phyloP scores from a whole-genome alignment of 306 rosid species.

The Trifolium subterraneum region DNA sequence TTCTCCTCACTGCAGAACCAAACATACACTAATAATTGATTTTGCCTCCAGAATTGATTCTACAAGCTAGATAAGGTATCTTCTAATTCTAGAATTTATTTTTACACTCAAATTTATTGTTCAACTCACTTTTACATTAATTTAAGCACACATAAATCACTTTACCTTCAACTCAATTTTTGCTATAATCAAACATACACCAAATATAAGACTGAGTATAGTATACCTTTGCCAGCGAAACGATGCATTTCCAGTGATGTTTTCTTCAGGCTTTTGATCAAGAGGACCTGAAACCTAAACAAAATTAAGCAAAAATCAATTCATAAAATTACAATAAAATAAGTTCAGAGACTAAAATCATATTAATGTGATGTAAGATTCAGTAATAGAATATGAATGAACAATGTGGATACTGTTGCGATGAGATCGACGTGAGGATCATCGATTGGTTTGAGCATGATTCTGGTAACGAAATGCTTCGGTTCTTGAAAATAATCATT shows the following conservation, averaged over 20 bases:
- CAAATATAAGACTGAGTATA: neutral
- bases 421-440: constrained; percentile 95
- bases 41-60: no score
- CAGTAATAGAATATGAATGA: neutral
- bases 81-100: no score
- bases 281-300: constrained; percentile 90
- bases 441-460: constrained; percentile 94
- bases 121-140: no score
- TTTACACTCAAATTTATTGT: no score
- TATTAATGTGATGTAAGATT: constrained; percentile 3
- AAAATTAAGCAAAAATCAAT: constrained; percentile 45
- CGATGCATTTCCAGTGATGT: constrained; percentile 68
- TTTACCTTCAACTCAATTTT: no score
- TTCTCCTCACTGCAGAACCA: no score
- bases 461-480: constrained; percentile 67
- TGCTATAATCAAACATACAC: neutral
- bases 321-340: neutral
- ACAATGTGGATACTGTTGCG: constrained; percentile 68
- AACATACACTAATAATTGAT: no score
- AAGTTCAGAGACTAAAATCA: neutral
- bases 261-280: constrained; percentile 70
- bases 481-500: constrained; percentile 81
- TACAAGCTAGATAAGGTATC: no score
- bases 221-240: constrained; percentile 95
- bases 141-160: no score